These are phyloP conservation scores for Pythium phragmitis DNA, from an alignment of 352 stramenopile species.

Conservation along the genomic window DNA sequence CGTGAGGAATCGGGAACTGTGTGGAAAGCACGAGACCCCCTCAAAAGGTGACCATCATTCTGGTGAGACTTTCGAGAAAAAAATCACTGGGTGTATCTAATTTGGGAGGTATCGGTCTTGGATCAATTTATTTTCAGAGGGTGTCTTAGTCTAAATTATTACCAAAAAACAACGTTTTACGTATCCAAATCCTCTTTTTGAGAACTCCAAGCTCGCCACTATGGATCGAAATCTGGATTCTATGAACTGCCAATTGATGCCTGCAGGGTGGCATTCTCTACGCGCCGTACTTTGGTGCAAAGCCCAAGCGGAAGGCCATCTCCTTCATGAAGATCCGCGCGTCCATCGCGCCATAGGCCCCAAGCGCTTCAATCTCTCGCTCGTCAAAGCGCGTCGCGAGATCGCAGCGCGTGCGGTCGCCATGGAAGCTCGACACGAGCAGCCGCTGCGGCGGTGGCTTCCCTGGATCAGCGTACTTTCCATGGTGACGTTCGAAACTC, in stretches of 20 bases:
- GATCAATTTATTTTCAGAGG: constrained; percentile 6
- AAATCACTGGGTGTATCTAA: background rate
- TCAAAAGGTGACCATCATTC: constrained; percentile 6
- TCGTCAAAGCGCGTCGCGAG: constrained; percentile 46
- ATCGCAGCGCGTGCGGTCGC: constrained; percentile 69
- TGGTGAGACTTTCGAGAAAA: background rate
- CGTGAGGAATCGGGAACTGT: background rate
- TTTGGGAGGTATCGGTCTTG: background rate
- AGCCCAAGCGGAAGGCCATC: constrained; percentile 75
- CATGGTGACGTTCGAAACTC: constrained; percentile 61
- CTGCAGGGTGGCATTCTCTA: background rate
- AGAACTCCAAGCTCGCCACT: too few species aligned
- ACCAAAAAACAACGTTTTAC: too few species aligned
- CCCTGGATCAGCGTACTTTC: constrained; percentile 34
- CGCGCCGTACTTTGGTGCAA: constrained; percentile 78
- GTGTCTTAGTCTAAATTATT: background rate
- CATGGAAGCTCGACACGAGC: constrained; percentile 53
- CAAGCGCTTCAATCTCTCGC: constrained; percentile 41
- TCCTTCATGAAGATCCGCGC: constrained; percentile 74
- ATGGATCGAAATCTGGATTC: too few species aligned
- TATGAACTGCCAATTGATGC: too few species aligned
- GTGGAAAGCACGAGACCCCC: background rate
- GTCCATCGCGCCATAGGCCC: constrained; percentile 72
- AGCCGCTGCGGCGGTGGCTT: constrained; percentile 21
- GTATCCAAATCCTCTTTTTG: too few species aligned